phyloP scores from a whole-genome alignment of 306 rosid genomes.

The Quercus dentata region DNA sequence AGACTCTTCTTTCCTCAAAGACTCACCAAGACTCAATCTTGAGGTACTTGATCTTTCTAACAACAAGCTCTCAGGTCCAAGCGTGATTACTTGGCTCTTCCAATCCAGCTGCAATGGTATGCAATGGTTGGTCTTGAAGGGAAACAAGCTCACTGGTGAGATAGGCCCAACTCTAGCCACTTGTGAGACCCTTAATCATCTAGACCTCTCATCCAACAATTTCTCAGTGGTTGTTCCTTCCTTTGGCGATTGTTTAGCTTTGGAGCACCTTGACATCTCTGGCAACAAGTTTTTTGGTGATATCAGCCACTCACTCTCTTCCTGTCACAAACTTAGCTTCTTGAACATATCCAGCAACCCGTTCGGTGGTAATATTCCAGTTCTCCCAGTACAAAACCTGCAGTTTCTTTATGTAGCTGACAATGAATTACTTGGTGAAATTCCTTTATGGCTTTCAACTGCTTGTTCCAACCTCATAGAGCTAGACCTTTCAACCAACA shows the following conservation, averaged over 20 bases:
- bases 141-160: constrained; percentile 64
- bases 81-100: constrained; percentile 51
- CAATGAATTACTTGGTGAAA: constrained; percentile 49
- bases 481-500: constrained; percentile 63
- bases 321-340: constrained; percentile 42
- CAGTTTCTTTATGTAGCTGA: constrained; percentile 41
- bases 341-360: constrained; percentile 66
- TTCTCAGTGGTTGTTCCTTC: constrained; percentile 50
- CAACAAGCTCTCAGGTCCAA: constrained; percentile 55
- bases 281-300: constrained; percentile 67
- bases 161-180: constrained; percentile 26
- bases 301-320: constrained; percentile 31
- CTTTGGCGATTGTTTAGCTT: constrained; percentile 58
- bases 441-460: constrained; percentile 39
- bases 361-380: constrained; percentile 59
- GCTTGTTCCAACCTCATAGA: constrained; percentile 43
- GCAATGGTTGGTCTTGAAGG: constrained; percentile 37
- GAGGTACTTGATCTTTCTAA: constrained; percentile 57
- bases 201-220: constrained; percentile 76
- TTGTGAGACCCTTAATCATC: constrained; percentile 31
- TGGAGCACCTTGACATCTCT: constrained; percentile 67
- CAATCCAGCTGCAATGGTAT: constrained; percentile 36
- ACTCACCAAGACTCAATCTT: constrained; percentile 24
- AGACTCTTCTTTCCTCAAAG: constrained; percentile 27
- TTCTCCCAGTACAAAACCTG: constrained; percentile 42